A percentile compares a stretch with the other conserved stretches of the same genome.
phyloP scores from a whole-genome alignment of 768 basidiomycete species.

The Russula griseocarnosa region DNA sequence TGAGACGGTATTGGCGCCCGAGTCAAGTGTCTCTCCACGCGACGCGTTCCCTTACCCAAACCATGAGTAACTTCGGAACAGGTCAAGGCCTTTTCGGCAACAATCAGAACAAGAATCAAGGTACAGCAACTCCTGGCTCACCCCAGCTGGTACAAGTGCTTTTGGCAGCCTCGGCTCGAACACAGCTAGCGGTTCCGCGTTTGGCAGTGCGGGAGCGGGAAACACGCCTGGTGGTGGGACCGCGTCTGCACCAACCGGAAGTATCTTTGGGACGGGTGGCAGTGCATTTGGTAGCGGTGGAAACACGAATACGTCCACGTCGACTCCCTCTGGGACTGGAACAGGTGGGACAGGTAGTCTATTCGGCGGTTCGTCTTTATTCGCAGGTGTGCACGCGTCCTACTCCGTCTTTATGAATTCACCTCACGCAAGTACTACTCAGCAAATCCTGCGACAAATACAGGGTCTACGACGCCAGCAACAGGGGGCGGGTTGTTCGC shows the following conservation, averaged over 20 bases:
- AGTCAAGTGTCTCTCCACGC: background rate
- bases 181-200: constrained; percentile 20
- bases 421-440: background rate
- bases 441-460: constrained; percentile 8
- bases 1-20: background rate
- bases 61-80: constrained; percentile 25
- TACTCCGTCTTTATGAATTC: background rate
- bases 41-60: background rate
- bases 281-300: constrained; percentile 16
- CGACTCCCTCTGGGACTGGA: constrained; percentile 7
- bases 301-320: constrained; percentile 1
- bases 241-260: constrained; percentile 5
- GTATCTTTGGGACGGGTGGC: constrained; percentile 1
- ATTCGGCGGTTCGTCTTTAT: constrained; percentile 4
- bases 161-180: constrained; percentile 28
- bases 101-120: constrained; percentile 26
- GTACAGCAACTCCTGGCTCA: constrained; percentile 7
- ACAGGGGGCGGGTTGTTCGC: constrained; percentile 10
- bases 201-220: constrained; percentile 11
- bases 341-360: background rate
- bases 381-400: constrained; percentile 6
- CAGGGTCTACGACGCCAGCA: background rate
- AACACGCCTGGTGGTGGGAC: background rate
- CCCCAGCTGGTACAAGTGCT: constrained; percentile 17
- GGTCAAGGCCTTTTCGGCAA: constrained; percentile 14